Evolutionary conservation across 805 yeast species (phyloP), one percentile per base, ranked within the genome.

Genomic region (Sugiyamaella mastotermitis): DNA sequence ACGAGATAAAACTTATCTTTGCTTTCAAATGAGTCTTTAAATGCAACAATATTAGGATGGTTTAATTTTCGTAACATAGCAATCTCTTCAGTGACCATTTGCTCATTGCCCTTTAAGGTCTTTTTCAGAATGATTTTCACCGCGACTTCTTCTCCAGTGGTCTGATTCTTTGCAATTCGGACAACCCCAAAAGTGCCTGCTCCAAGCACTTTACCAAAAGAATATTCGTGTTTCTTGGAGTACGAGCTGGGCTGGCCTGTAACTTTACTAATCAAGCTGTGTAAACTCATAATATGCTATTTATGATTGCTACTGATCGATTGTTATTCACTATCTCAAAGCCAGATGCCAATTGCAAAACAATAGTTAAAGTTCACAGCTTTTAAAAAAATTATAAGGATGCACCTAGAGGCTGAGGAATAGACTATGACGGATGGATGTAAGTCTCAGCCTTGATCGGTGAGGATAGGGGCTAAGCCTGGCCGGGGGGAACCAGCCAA

Each of bases 101-200:
- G 71, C 43, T 82, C 90, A 48, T 83, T 78, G 4, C 87, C 90
- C 55, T 79, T 76, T 49, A 90, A 69, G 11, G 90, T 84, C 55
- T 86, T 84, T 61, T 87, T 87, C 52, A 87, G 62, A 25, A 90
- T 80, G 53, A 90, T 86, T 65, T 90, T 90, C 47, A 90, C 74
- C 0, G 97, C 97, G 11, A 87, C 95, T 42, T 82, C 78, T 50
- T 85, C 86, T 29, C 63, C 61, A 1, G 74, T 72, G 7, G 61
- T 56, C 23, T 64, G 52, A 37, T 61, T 55, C 26, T 74, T 65
- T 2, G 96, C 97, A 46, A 74, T 72, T 50, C 95, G 71, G 3
- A 90, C 97, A 2, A 90, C 80, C 27, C 98, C 97, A 61, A 86
- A 92, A 1, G 94, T 76, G 4, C 98, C 97, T 0, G 97, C 97